These are phyloP conservation scores for Metschnikowia proteae DNA, from an alignment of 805 yeast species.

Conservation along the genomic window DNA sequence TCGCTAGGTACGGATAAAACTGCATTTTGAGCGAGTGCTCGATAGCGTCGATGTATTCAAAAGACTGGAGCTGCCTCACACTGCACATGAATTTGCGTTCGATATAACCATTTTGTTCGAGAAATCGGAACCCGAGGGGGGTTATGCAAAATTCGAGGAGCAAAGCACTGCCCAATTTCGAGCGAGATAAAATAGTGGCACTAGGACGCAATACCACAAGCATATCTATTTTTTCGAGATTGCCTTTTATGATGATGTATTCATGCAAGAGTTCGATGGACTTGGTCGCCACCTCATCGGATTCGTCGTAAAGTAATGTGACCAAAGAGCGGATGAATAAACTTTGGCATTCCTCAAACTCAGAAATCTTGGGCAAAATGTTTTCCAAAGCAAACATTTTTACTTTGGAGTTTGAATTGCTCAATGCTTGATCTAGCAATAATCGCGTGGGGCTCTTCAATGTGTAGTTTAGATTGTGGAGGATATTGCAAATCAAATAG, in stretches of 20 bases:
- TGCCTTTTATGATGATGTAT: constrained; percentile 15
- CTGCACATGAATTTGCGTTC: constrained; percentile 9
- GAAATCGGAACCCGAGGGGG: constrained; percentile 63
- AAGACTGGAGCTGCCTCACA: constrained; percentile 9
- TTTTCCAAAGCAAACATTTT: constrained; percentile 55
- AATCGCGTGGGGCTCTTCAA: constrained; percentile 64
- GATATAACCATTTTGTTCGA: constrained; percentile 44
- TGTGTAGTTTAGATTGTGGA: constrained; percentile 59
- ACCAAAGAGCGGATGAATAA: constrained; percentile 57
- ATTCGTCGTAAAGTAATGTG: constrained; percentile 64
- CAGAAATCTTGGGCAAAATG: constrained; percentile 42
- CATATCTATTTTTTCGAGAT: constrained; percentile 43
- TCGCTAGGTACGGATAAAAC: constrained; percentile 25
- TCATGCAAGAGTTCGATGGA: constrained; percentile 23
- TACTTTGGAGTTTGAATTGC: constrained; percentile 48
- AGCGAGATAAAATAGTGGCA: constrained; percentile 32
- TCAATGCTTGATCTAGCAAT: constrained; percentile 61
- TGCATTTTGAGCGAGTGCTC: constrained; percentile 9
- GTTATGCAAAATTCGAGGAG: constrained; percentile 62
- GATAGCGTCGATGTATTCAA: constrained; percentile 12
- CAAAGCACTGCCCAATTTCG: constrained; percentile 39
- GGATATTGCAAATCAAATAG: constrained; percentile 52
- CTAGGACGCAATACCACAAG: constrained; percentile 56
- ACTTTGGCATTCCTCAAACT: constrained; percentile 30
- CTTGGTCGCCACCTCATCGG: constrained; percentile 17